These are phyloP conservation scores for Cladobotryum mycophilum DNA, from an alignment of 2,329 filamentous ascomycete species.

Conservation along the genomic window DNA sequence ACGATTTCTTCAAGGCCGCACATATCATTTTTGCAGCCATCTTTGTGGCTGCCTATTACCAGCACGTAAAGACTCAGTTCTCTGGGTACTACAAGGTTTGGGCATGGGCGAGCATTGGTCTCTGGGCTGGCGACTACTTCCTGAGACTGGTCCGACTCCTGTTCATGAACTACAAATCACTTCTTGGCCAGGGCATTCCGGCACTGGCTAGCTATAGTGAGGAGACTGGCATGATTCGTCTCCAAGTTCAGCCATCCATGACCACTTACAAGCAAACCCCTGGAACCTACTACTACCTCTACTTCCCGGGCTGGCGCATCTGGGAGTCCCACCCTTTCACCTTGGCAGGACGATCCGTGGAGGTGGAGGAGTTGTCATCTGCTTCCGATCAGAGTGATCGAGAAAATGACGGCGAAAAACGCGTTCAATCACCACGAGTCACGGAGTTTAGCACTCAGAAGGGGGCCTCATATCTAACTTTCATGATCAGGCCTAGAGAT, in stretches of 20 bases:
- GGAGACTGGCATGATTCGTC: constrained; percentile 29
- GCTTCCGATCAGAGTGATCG: constrained; percentile 4
- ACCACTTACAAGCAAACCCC: constrained; percentile 25
- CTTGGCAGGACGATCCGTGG: constrained; percentile 21
- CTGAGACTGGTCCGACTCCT: constrained; percentile 34
- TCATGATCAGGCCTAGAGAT: constrained; percentile 31
- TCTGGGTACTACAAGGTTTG: constrained; percentile 15
- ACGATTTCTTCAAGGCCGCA: constrained; percentile 37
- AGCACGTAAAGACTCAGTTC: constrained; percentile 21
- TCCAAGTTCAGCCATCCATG: constrained; percentile 25
- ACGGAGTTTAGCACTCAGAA: constrained; percentile 1
- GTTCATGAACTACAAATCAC: constrained; percentile 23
- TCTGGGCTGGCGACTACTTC: constrained; percentile 41
- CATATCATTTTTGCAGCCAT: constrained; percentile 43
- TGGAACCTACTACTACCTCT: constrained; percentile 36
- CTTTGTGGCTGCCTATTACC: constrained; percentile 38
- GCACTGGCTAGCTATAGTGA: constrained; percentile 28
- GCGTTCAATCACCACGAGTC: constrained; percentile 6
- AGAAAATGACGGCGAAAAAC: constrained; percentile 16
- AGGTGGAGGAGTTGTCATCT: neutral
- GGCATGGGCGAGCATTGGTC: constrained; percentile 33
- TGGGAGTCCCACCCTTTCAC: constrained; percentile 41
- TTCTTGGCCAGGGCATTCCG: constrained; percentile 24
- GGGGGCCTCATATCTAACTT: constrained; percentile 22
- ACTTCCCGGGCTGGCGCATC: constrained; percentile 26